Base-by-base conservation (phyloP, 192 early-diverging fungal genomes). In the Lunasporangiospora selenospora region DNA sequence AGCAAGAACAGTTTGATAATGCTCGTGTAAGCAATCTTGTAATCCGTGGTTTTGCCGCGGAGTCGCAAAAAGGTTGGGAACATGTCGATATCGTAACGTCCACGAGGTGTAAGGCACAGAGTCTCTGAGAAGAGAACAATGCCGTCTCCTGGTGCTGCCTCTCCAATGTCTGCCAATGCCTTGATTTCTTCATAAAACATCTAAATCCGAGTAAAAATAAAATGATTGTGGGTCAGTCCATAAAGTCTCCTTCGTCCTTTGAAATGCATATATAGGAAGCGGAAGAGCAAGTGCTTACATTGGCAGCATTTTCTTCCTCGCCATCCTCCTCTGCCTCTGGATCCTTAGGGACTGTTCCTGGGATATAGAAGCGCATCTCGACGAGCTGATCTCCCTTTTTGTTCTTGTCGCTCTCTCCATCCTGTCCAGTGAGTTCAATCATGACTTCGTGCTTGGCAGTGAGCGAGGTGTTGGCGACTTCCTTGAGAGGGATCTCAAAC, bases 21-120 rank as follows among this genome's bases (percentile, higher is more conserved):
- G 49, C 83, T 90, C 31, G 81, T 86, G 81, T 95, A 97, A 39
- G 89, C 80, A 57, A 99, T 91, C 80, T 96, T 94, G 86, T 98
- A 99, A 75, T 99, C 97, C 85, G 98, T 94, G 2, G 96, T 93
- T 76, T 97, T 97, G 60, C 97, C 97, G 32, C 95, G 94, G 40
- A 99, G 83, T 39, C 97, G 93, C 65, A 99, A 78, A 62, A 95
- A 97, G 26, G 84, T 80, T 31, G 88, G 85, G 76, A 93, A 93
- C 87, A 99, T 89, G 71, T 97, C 94, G 58, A 99, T 90, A 53
- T 92, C 88, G 83, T 95, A 99, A 48, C 97, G 92, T 34, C 95
- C 95, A 88, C 91, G 94, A 55, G 97, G 97, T 0, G 94, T 95
- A 27, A 98, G 85, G 56, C 93, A 95, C 54, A 97, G 82, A 26